Conservation (phyloP, 257 asterid genomes). For the Nicotiana paniculata region DNA sequence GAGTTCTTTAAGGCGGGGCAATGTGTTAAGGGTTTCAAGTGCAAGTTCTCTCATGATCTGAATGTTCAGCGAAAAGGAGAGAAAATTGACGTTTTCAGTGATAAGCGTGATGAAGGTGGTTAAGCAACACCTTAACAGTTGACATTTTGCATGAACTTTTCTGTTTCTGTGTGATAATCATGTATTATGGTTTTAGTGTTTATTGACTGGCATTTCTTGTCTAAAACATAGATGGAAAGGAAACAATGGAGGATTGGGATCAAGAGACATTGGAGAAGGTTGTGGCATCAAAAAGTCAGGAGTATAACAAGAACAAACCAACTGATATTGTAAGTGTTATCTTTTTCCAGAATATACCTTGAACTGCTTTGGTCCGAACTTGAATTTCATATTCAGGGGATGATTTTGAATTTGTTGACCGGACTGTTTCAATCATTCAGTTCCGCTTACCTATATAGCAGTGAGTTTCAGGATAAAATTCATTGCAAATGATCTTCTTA, state of each 20-base stretch:
- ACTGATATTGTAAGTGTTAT: conserved; percentile 71
- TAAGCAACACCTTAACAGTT: conserved; percentile 3
- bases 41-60: conserved; percentile 96
- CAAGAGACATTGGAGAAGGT: conserved; percentile 83
- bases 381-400: not conserved
- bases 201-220: not conserved
- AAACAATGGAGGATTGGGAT: conserved; percentile 97
- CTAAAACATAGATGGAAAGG: conserved; percentile 21
- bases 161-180: not conserved
- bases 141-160: not conserved
- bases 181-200: conserved; percentile 1
- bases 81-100: conserved; percentile 89
- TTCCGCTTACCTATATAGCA: not conserved
- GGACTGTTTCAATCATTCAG: not conserved
- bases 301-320: conserved; percentile 93
- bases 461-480: not conserved
- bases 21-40: conserved; percentile 85
- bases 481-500: not conserved
- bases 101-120: conserved; percentile 56
- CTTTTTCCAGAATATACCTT: not conserved
- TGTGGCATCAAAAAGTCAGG: conserved; percentile 74
- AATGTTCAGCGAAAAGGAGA: conserved; percentile 94
- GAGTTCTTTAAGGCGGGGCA: conserved; percentile 87
- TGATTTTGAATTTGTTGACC: not conserved
- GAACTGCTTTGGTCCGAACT: not conserved